Conservation (phyloP, 257 asterid species). For the Plantago elongata region DNA sequence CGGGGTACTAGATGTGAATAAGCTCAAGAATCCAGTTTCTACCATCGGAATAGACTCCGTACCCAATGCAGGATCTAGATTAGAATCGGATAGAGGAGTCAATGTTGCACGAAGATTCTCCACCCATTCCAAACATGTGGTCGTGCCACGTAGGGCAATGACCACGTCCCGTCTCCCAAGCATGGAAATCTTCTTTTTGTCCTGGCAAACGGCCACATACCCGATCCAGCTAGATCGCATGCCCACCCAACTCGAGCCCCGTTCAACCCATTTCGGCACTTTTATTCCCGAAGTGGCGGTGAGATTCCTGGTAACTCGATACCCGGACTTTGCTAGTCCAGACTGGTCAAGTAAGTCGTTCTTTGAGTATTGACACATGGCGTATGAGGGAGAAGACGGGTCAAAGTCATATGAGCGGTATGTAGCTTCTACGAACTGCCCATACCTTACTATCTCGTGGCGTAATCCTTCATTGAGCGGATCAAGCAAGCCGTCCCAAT, state of each 20-base stretch:
- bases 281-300: constrained; percentile 61
- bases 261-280: constrained; percentile 56
- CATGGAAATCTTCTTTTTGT: constrained; percentile 49
- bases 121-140: constrained; percentile 77
- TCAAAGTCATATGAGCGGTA: constrained; percentile 58
- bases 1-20: constrained; percentile 56
- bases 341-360: constrained; percentile 30
- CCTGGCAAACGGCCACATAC: constrained; percentile 69
- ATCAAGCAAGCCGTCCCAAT: constrained; percentile 83
- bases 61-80: neutral
- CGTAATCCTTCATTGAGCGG: constrained; percentile 71
- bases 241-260: constrained; percentile 48
- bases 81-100: constrained; percentile 33
- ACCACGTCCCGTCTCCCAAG: constrained; percentile 89
- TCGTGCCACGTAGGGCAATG: constrained; percentile 83
- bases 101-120: constrained; percentile 75
- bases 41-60: constrained; percentile 55
- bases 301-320: constrained; percentile 50
- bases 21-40: constrained; percentile 77
- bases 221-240: constrained; percentile 78
- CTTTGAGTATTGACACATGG: constrained; percentile 47
- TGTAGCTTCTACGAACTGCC: constrained; percentile 66
- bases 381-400: constrained; percentile 48
- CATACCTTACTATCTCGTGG: constrained; percentile 65
- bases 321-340: constrained; percentile 48